A percentile compares a stretch with the other conserved stretches of the same genome.
Evolutionary conservation across 2,329 filamentous ascomycete species (phyloP).

Genomic region (Lecanicillium sp.): DNA sequence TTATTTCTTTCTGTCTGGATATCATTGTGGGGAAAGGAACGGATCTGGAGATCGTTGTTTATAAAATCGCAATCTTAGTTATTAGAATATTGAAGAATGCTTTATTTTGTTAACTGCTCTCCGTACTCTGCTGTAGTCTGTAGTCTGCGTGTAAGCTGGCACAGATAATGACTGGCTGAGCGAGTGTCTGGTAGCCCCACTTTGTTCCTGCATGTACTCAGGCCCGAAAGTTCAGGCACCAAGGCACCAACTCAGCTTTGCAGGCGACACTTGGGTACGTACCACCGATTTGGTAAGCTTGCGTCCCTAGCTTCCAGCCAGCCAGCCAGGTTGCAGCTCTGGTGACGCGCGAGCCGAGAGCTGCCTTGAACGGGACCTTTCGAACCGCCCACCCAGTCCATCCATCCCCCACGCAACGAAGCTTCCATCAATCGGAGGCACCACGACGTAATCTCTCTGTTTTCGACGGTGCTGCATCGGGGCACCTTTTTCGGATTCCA

Average conservation of each 20-base stretch:
- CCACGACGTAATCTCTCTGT: conserved; percentile 1
- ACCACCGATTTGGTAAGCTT: conserved; percentile 15
- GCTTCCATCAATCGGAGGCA: conserved; percentile 9
- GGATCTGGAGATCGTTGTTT: neutral
- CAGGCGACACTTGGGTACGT: conserved; percentile 13
- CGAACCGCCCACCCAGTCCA: conserved; percentile 15
- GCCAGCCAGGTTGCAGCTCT: conserved; percentile 16
- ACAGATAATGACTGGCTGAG: no score
- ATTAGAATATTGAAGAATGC: conserved; percentile 2
- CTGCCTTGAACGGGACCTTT: conserved; percentile 39
- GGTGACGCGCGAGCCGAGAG: conserved; percentile 39
- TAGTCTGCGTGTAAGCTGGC: no score
- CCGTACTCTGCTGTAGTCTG: neutral
- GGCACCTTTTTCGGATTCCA: neutral
- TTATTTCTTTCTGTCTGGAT: conserved; percentile 9
- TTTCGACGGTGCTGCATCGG: neutral
- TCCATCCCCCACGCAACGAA: conserved; percentile 19
- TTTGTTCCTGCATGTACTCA: neutral
- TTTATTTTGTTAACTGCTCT: neutral
- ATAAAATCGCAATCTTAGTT: neutral
- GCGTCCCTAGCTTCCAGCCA: conserved; percentile 6
- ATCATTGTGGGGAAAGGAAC: neutral
- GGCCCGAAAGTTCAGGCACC: conserved; percentile 16
- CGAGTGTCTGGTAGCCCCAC: neutral
- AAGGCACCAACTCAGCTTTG: conserved; percentile 17